Evolutionary conservation across 805 yeast genomes (phyloP), one percentile per base, ranked within the genome.

Genomic region (Spathaspora arborariae): DNA sequence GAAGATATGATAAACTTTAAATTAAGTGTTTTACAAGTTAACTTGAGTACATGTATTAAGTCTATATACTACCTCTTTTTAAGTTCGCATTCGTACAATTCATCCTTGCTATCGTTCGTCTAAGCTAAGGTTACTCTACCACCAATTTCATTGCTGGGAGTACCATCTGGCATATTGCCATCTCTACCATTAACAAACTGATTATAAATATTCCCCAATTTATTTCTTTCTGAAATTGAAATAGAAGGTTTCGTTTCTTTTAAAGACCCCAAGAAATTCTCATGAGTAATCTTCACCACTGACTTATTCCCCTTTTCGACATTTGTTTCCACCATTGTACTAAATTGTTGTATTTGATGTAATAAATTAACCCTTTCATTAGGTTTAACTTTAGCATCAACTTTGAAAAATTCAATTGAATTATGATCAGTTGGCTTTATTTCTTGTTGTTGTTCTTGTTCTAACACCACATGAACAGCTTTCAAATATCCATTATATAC

Each of bases 401-500:
- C 64, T 51, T 72, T 76, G 53, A 76, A 71, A 50, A 76, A 76
- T 20, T 77, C 78, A 44, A 62, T 47, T 4, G 52, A 41, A 5
- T 47, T 51, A 11, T 52, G 49, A 7, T 51, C 43, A 4, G 50
- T 21, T 46, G 57, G 42, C 51, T 49, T 19, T 52, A 51, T 41
- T 30, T 54, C 58, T 44, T 78, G 76, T 26, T 45, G 58, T 46
- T 78, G 75, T 39, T 76, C 74, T 4, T 67, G 59, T 10, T 78
- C 80, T 53, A 90, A 76, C 52, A 78, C 82, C 30, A 80, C 76
- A 59, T 87, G 94, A 5, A 86, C 90, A 11, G 96, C 95, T 54
- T 83, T 84, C 60, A 92, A 72, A 62, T 91, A 89, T 0, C 97
- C 96, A 64, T 89, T 94, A 64, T 90, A 92, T 36, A 90, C 84